Evolutionary conservation across 1,284 basidiomycete genomes (phyloP).

Genomic region (Somion occarium): DNA sequence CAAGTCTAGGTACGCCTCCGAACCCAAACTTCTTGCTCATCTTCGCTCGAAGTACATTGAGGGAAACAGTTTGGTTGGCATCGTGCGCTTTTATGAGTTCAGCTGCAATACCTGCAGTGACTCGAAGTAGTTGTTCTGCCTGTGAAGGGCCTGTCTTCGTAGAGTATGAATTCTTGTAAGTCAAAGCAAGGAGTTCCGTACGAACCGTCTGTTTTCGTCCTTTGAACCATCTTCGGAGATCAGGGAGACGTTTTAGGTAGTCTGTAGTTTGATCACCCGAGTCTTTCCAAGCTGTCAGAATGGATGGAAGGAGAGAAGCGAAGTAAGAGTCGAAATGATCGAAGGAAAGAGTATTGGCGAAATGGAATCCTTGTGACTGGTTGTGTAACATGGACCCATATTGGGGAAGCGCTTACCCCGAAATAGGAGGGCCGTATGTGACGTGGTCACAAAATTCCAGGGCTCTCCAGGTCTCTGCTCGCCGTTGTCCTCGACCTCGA

Average conservation of each 20-base stretch:
- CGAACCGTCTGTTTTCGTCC: constrained; percentile 41
- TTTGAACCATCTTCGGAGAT: constrained; percentile 38
- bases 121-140: constrained; percentile 86
- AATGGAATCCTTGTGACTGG: neutral
- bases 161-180: neutral
- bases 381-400: neutral
- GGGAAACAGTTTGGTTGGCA: constrained; percentile 68
- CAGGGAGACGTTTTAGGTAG: too few relatives aligned
- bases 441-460: neutral
- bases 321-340: neutral
- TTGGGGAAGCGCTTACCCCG: neutral
- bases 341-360: neutral
- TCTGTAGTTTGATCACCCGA: too few relatives aligned
- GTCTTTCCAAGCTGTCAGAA: too few relatives aligned
- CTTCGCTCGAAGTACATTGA: constrained; percentile 85
- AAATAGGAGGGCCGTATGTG: neutral
- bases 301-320: too few relatives aligned
- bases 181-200: constrained; percentile 1
- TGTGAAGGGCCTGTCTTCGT: constrained; percentile 67
- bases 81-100: constrained; percentile 92
- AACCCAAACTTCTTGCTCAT: constrained; percentile 89
- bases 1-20: constrained; percentile 86
- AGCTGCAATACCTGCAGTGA: constrained; percentile 92
- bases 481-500: neutral
- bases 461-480: neutral